These are phyloP conservation scores for Thozetella sp. DNA, from an alignment of 495 filamentous ascomycete genomes.

Conservation along the genomic window DNA sequence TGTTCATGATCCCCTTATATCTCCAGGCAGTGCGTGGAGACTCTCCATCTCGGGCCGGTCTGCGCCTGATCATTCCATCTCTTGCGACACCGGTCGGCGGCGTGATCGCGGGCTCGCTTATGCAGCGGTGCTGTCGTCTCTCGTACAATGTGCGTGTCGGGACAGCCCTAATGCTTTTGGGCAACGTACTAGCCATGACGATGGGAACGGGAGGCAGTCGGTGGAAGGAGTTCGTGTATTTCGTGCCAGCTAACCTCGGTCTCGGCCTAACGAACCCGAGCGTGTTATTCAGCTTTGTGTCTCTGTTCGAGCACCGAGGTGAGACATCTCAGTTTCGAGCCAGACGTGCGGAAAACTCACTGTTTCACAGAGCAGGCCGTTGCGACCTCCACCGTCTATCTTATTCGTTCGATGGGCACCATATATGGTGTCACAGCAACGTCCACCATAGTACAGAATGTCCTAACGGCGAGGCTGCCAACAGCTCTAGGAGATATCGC, in stretches of 20 bases:
- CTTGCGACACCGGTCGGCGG: constrained; percentile 62
- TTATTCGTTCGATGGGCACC: constrained; percentile 64
- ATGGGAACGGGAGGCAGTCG: constrained; percentile 53
- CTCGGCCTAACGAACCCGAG: constrained; percentile 66
- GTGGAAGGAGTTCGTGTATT: constrained; percentile 64
- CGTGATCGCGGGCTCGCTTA: constrained; percentile 60
- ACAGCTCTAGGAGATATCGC: constrained; percentile 46
- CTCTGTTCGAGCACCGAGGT: constrained; percentile 65
- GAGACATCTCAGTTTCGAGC: constrained; percentile 8
- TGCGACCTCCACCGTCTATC: constrained; percentile 64
- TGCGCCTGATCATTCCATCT: constrained; percentile 60
- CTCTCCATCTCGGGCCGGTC: constrained; percentile 59
- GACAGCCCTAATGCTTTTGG: constrained; percentile 59
- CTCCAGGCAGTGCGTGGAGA: constrained; percentile 67
- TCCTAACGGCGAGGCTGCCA: constrained; percentile 53
- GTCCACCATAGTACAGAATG: constrained; percentile 64
- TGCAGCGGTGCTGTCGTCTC: constrained; percentile 64
- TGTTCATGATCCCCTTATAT: constrained; percentile 66
- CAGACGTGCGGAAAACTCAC: constrained; percentile 8
- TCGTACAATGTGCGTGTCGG: constrained; percentile 56
- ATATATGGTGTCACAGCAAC: constrained; percentile 68
- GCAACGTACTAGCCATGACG: constrained; percentile 55
- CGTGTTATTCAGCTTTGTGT: constrained; percentile 64
- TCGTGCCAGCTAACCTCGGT: constrained; percentile 65
- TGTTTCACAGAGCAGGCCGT: constrained; percentile 59